A percentile compares a stretch with the other conserved stretches of the same genome.
Conservation (phyloP, 768 basidiomycete genomes). For the Mycena leptocephala region DNA sequence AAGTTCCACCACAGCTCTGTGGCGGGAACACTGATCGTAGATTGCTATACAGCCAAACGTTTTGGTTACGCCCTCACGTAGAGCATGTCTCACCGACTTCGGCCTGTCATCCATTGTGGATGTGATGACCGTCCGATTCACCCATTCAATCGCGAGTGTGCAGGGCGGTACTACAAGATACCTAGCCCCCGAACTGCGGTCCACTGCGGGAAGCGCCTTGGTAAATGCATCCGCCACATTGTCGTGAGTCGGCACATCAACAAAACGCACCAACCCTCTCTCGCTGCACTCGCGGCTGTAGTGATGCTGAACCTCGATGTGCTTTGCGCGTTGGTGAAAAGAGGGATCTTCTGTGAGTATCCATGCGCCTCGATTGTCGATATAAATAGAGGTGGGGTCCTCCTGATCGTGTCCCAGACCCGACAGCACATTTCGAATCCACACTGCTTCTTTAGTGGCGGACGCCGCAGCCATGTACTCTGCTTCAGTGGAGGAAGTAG, state of each 20-base stretch:
- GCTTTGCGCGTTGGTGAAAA: conserved; percentile 15
- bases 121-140: neutral
- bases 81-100: neutral
- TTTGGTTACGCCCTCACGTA: neutral
- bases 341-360: conserved; percentile 7
- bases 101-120: neutral
- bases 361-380: neutral
- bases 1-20: too few species aligned
- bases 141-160: neutral
- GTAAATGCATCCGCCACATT: conserved; percentile 52
- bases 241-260: conserved; percentile 47
- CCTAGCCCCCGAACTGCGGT: neutral
- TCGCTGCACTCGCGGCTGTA: conserved; percentile 23
- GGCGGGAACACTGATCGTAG: neutral
- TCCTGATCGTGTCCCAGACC: neutral
- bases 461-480: conserved; percentile 8
- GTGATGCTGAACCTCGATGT: conserved; percentile 23
- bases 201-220: conserved; percentile 38
- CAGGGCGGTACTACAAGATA: neutral
- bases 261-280: conserved; percentile 26
- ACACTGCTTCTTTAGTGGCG: neutral
- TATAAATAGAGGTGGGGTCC: neutral
- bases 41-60: neutral
- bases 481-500: conserved; percentile 1
- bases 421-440: neutral